phyloP scores from a whole-genome alignment of 768 basidiomycete species.

The Macrolepiota fuliginosa region DNA sequence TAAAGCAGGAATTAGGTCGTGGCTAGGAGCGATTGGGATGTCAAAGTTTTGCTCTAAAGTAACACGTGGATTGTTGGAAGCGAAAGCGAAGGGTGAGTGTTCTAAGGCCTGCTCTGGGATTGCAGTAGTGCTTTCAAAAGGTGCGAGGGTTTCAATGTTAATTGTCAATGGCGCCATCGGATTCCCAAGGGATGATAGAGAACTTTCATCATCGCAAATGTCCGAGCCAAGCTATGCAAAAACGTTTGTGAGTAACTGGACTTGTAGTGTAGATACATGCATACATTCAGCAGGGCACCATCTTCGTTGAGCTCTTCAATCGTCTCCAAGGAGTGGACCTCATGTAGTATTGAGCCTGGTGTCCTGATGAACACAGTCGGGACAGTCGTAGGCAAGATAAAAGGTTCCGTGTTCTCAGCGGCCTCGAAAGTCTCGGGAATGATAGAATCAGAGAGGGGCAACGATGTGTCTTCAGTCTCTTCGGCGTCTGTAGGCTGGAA shows the following conservation, averaged over 20 bases:
- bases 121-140: not conserved
- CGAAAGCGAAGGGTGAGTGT: not conserved
- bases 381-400: not conserved
- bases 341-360: not conserved
- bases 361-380: not conserved
- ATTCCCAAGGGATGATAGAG: not conserved
- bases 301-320: not conserved
- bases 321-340: not conserved
- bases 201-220: not conserved
- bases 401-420: slow-evolving; percentile 13
- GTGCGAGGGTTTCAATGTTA: not conserved
- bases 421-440: slow-evolving; percentile 26
- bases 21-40: not conserved
- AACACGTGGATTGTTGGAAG: not conserved
- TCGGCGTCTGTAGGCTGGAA: not conserved
- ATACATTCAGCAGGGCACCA: not conserved
- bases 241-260: not conserved
- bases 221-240: not conserved
- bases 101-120: not conserved
- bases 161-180: not conserved
- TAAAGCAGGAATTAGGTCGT: not conserved
- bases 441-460: slow-evolving; percentile 24
- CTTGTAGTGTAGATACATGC: not conserved
- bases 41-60: not conserved
- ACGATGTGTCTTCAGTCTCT: slow-evolving; percentile 15